These are phyloP conservation scores for Triglochin maritima DNA, from an alignment of 106 monocot genomes.

Conservation along the genomic window DNA sequence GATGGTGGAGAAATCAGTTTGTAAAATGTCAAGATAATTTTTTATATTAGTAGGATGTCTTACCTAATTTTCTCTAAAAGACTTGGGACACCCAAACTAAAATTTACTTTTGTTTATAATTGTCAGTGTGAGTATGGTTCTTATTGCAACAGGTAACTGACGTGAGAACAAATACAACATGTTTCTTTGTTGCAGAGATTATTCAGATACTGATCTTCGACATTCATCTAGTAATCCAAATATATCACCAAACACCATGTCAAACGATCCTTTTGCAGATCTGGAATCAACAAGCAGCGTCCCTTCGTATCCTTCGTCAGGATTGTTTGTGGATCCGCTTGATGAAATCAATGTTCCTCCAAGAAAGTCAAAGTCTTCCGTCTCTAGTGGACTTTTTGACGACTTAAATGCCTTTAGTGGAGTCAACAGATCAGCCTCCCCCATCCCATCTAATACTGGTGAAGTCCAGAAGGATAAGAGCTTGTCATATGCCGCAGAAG, in stretches of 20 bases:
- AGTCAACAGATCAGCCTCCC: conserved; percentile 31
- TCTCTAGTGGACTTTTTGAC: conserved; percentile 40
- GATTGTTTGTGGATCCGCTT: background rate
- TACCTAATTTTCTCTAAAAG: background rate
- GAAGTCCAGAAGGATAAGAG: conserved; percentile 23
- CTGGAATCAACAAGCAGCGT: conserved; percentile 15
- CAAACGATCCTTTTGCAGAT: conserved; percentile 69
- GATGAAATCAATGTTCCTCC: conserved; percentile 33
- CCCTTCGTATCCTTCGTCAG: no score
- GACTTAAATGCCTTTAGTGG: conserved; percentile 39
- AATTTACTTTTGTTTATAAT: background rate
- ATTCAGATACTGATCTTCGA: conserved; percentile 25
- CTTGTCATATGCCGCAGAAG: conserved; percentile 4
- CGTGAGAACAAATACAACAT: no score
- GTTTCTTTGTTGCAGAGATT: conserved; percentile 37
- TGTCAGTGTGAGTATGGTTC: no score
- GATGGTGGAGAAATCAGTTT: background rate
- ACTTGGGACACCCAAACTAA: background rate
- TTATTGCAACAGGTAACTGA: no score
- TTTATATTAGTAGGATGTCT: no score
- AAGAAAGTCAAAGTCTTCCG: conserved; percentile 20
- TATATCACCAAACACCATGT: conserved; percentile 19
- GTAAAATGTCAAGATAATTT: no score
- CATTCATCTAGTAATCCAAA: conserved; percentile 16
- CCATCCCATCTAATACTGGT: conserved; percentile 29